Percentiles rank a stretch among this genome's conserved stretches.
phyloP scores from a whole-genome alignment of 495 filamentous ascomycete genomes.

The Clohesyomyces aquaticus region DNA sequence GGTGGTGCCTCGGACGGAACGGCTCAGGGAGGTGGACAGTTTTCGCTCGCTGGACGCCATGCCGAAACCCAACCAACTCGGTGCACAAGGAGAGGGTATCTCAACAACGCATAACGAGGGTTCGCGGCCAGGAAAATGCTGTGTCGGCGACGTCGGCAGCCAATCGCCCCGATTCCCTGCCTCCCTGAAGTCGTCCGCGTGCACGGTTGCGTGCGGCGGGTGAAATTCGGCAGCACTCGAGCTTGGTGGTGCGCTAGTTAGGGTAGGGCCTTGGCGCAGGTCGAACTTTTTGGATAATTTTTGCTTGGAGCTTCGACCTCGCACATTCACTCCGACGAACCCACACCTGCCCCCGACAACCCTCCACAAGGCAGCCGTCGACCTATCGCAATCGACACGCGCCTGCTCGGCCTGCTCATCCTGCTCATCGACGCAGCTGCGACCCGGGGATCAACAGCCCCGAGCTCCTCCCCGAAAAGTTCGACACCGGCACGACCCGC shows the following conservation, averaged over 20 bases:
- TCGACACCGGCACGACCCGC: constrained; percentile 1
- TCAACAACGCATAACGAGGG: background rate
- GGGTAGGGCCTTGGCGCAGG: constrained; percentile 4
- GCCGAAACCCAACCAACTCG: background rate
- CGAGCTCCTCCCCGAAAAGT: constrained; percentile 13
- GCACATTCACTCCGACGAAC: background rate
- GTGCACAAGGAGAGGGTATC: background rate
- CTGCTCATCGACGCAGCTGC: too few species aligned
- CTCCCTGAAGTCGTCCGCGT: too few species aligned
- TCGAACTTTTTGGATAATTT: constrained; percentile 17
- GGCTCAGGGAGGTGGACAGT: constrained; percentile 22
- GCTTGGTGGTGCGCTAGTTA: too few species aligned
- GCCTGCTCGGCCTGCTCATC: background rate
- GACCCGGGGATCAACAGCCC: background rate
- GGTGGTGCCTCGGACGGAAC: constrained; percentile 21
- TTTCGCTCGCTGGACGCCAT: constrained; percentile 32
- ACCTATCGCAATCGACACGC: background rate
- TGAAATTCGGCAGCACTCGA: background rate
- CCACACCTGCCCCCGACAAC: background rate
- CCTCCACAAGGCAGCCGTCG: background rate
- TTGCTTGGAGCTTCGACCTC: constrained; percentile 11
- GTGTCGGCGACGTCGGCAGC: too few species aligned
- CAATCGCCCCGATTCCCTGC: too few species aligned
- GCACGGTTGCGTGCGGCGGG: too few species aligned
- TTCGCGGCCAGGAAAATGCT: too few species aligned